These are phyloP conservation scores for Arthromyces matolae DNA, from an alignment of 768 basidiomycete species.

Conservation along the genomic window DNA sequence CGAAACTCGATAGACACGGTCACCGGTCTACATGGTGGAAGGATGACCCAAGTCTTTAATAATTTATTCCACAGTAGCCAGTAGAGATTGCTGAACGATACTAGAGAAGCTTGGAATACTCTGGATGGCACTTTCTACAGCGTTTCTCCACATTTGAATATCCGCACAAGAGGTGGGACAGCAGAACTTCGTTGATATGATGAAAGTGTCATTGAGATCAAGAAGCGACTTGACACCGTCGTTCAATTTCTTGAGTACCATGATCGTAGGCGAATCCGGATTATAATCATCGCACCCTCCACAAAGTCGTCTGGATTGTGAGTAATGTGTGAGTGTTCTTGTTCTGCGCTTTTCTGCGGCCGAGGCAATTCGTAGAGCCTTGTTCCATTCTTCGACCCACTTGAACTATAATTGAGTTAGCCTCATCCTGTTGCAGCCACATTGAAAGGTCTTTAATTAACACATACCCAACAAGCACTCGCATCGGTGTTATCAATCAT, in stretches of 20 bases:
- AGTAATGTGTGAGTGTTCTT: not conserved
- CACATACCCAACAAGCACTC: conserved; percentile 1
- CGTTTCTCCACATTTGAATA: not conserved
- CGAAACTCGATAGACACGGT: too few species aligned
- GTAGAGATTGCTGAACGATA: too few species aligned
- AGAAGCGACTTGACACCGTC: not conserved
- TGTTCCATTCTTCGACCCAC: conserved; percentile 4
- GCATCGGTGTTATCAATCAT: not conserved
- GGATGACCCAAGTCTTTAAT: too few species aligned
- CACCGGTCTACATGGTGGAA: too few species aligned
- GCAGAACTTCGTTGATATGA: not conserved
- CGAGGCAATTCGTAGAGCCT: not conserved
- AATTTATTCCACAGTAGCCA: too few species aligned
- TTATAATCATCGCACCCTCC: not conserved
- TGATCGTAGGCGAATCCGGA: not conserved
- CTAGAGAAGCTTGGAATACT: conserved; percentile 5
- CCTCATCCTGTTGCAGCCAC: too few species aligned
- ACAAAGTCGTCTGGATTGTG: not conserved
- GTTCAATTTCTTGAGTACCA: conserved; percentile 5
- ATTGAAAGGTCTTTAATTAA: too few species aligned
- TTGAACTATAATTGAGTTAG: not conserved
- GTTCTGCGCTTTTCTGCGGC: not conserved
- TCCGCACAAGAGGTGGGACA: not conserved
- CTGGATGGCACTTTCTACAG: conserved; percentile 1
- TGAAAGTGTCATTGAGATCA: conserved; percentile 7